Base-by-base conservation (phyloP, 2,329 filamentous ascomycete genomes). In the Arthrobotrys iridis region DNA sequence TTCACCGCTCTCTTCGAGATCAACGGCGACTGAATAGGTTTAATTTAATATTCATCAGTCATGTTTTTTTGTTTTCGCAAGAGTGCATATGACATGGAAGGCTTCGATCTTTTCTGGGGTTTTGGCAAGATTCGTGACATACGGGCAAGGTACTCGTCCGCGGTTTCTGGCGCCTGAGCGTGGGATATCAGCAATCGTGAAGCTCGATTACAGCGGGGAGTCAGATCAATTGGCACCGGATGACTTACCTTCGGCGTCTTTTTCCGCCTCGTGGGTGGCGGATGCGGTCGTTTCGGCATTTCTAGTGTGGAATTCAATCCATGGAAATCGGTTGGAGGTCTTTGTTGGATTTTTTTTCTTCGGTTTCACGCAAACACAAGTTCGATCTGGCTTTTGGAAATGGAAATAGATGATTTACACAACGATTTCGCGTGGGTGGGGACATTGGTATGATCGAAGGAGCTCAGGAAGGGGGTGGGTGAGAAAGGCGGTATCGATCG, bases 1-100 rank as follows among this genome's bases (percentile, higher is more conserved):
- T 45, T 79, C 79, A 20, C 79, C 79, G 48, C 77, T 79, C 63
- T 79, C 78, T 64, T 79, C 78, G 35, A 77, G 66, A 33, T 78
- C 78, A 33, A 79, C 67, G 8, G 77, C 79, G 33, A 72, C 79
- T 79, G n/a, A n/a, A n/a, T n/a, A n/a, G n/a, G n/a, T n/a, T 15
- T 26, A 57, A 15, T 6, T 30, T 20, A 20, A 6, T 50, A 28
- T 15, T 4, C 4, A 7, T 2, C n/a, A n/a, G n/a, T n/a, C n/a
- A 24, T 46, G 13, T 26, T 6, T 59, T 18, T 6, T 11, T 10
- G 15, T 11, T 20, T n/a, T 55, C 11, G n/a, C 11, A 13, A 43
- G 15, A 59, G 22, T 63, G 26, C 20, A 57, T 24, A 58, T 37
- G 52, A 24, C 24, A 15, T 41, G 11, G 45, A 11, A 30, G 33